These are phyloP conservation scores for Alternaria sp. DNA, from an alignment of 2,329 filamentous ascomycete genomes.

Conservation along the genomic window DNA sequence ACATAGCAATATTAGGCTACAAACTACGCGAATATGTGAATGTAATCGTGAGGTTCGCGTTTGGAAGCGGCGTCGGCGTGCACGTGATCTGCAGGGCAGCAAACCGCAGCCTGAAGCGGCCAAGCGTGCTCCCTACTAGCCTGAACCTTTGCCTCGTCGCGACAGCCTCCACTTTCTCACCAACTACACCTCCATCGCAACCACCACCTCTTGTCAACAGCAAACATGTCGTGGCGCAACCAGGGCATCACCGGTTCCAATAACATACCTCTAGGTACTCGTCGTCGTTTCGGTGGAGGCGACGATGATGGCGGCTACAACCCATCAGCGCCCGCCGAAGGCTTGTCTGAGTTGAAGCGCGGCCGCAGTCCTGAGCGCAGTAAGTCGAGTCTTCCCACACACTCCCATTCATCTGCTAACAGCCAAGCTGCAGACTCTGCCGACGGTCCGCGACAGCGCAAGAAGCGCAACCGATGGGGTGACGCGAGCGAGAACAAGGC, in stretches of 20 bases:
- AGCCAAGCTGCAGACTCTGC: constrained; percentile 40
- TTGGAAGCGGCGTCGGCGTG: background rate
- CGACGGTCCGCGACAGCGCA: constrained; percentile 86
- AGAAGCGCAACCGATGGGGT: constrained; percentile 99
- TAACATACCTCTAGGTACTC: constrained; percentile 91
- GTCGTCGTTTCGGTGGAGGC: constrained; percentile 77
- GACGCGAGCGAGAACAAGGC: constrained; percentile 98
- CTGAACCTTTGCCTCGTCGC: constrained; percentile 14
- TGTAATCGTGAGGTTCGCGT: background rate
- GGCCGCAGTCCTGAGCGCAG: constrained; percentile 89
- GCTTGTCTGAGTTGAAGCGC: constrained; percentile 70
- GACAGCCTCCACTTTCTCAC: constrained; percentile 15
- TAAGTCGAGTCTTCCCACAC: constrained; percentile 51
- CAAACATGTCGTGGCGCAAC: constrained; percentile 68
- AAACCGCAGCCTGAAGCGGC: constrained; percentile 2
- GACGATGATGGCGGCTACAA: constrained; percentile 58
- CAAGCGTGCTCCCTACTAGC: constrained; percentile 7
- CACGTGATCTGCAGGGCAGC: constrained; percentile 1
- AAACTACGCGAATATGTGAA: background rate
- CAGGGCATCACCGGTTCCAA: constrained; percentile 96
- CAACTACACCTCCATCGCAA: constrained; percentile 4
- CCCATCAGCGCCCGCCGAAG: constrained; percentile 54
- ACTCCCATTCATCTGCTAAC: constrained; percentile 13
- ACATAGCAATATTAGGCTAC: background rate
- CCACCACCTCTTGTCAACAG: constrained; percentile 16